phyloP scores from a whole-genome alignment of 805 yeast genomes.

The Monosporozyma unispora region DNA sequence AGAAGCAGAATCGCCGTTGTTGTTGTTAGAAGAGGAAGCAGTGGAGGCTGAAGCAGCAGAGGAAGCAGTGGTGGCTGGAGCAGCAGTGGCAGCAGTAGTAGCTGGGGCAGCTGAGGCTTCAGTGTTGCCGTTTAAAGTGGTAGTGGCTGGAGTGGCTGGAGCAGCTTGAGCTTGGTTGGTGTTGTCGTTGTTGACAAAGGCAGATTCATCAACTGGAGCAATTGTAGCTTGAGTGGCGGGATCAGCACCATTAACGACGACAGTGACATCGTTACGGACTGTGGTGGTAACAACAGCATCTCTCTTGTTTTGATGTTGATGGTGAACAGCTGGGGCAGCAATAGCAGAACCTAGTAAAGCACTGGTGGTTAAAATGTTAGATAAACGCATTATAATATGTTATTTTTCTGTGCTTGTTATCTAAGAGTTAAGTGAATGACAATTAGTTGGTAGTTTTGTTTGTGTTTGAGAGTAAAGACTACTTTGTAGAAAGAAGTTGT shows the following conservation, averaged over 20 bases:
- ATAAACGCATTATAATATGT: constrained; percentile 52
- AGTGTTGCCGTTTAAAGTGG: background rate
- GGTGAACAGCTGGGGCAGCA: constrained; percentile 52
- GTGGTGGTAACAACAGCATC: constrained; percentile 40
- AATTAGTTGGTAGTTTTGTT: constrained; percentile 1
- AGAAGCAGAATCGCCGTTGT: constrained; percentile 28
- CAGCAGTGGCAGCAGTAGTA: constrained; percentile 9
- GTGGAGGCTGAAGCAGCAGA: constrained; percentile 27
- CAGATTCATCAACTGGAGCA: constrained; percentile 15
- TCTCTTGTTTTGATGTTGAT: constrained; percentile 40
- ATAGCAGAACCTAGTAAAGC: constrained; percentile 38
- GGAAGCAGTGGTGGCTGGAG: constrained; percentile 10
- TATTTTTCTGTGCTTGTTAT: background rate
- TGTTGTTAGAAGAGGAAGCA: constrained; percentile 27
- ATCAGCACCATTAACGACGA: constrained; percentile 26
- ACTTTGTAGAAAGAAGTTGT: too few relatives aligned
- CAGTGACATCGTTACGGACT: constrained; percentile 38
- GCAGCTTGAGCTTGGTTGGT: constrained; percentile 15
- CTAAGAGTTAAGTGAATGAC: background rate
- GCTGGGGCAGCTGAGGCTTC: constrained; percentile 22
- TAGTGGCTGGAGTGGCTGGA: constrained; percentile 9
- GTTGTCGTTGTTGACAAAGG: constrained; percentile 10
- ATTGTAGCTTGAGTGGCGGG: constrained; percentile 18
- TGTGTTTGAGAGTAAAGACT: too few relatives aligned
- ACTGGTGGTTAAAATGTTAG: constrained; percentile 38